A percentile compares a stretch with the other conserved stretches of the same genome.
Conservation (phyloP, 306 rosid genomes). For the Carpinus viminea region DNA sequence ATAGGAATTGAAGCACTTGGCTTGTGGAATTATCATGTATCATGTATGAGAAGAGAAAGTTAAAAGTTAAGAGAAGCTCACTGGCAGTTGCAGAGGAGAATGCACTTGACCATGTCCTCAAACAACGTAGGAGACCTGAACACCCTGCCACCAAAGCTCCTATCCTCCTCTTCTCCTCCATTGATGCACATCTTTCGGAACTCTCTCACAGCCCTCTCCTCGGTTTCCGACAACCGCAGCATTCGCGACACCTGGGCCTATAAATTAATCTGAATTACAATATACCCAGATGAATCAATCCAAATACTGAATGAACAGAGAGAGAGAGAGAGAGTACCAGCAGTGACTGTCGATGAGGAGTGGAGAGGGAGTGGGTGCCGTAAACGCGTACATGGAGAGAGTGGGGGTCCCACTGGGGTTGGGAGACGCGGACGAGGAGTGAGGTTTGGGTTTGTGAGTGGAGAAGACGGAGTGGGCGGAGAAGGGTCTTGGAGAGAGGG, state of each 20-base stretch:
- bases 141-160: constrained; percentile 37
- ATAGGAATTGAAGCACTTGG: not conserved
- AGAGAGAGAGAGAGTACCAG: constrained; percentile 8
- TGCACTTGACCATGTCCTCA: constrained; percentile 64
- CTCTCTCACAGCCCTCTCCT: constrained; percentile 36
- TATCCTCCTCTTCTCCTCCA: constrained; percentile 10
- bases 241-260: constrained; percentile 46
- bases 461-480: constrained; percentile 43
- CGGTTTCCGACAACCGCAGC: constrained; percentile 47
- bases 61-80: constrained; percentile 17
- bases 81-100: constrained; percentile 57
- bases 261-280: not conserved
- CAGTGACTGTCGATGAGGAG: constrained; percentile 28
- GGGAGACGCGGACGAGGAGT: constrained; percentile 34
- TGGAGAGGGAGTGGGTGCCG: constrained; percentile 21
- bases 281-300: not conserved
- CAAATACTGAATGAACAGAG: not conserved
- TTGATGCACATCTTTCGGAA: constrained; percentile 15
- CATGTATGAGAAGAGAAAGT: not conserved
- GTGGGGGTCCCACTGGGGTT: not conserved
- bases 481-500: constrained; percentile 48
- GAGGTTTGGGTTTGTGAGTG: not conserved
- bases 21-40: no score
- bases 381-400: constrained; percentile 31
- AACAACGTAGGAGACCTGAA: constrained; percentile 56